Evolutionary conservation across 768 basidiomycete species (phyloP).

Genomic region (Mycena indigotica): DNA sequence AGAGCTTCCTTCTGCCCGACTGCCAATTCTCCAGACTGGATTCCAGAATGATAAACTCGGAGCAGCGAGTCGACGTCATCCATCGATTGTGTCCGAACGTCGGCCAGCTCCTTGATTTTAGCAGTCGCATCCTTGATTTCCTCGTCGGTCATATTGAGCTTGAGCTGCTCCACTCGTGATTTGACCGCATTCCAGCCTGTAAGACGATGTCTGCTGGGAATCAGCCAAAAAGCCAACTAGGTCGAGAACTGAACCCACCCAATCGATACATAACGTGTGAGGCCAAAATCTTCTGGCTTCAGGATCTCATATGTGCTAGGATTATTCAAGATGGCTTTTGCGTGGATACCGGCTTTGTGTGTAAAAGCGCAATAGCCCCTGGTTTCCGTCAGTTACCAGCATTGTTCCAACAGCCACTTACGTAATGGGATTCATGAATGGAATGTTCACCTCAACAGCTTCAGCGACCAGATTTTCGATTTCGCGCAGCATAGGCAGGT

Average conservation of each 20-base stretch:
- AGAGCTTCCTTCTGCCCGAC: slow-evolving; percentile 94
- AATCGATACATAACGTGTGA: slow-evolving; percentile 97
- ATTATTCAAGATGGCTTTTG: slow-evolving; percentile 99
- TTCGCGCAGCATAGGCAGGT: slow-evolving; percentile 94
- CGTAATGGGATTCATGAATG: slow-evolving; percentile 97
- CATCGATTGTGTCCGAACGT: slow-evolving; percentile 98
- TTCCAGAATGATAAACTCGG: slow-evolving; percentile 93
- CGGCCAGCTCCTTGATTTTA: slow-evolving; percentile 99
- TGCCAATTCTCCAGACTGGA: slow-evolving; percentile 87
- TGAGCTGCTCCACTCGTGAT: slow-evolving; percentile 96
- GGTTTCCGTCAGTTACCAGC: slow-evolving; percentile 1
- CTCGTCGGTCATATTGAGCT: slow-evolving; percentile 85
- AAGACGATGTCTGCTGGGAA: slow-evolving; percentile 71
- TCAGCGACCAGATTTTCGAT: slow-evolving; percentile 99
- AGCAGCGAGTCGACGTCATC: slow-evolving; percentile 98
- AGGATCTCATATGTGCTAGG: slow-evolving; percentile 99
- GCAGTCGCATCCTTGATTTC: slow-evolving; percentile 98
- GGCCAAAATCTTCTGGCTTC: slow-evolving; percentile 98
- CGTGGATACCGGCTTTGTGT: slow-evolving; percentile 99
- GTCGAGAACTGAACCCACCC: slow-evolving; percentile 53
- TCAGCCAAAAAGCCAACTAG: slow-evolving; percentile 2
- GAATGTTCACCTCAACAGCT: slow-evolving; percentile 96
- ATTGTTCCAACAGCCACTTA: slow-evolving; percentile 36
- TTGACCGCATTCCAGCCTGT: slow-evolving; percentile 99
- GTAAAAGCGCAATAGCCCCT: slow-evolving; percentile 99